Evolutionary conservation across 73 alveolate genomes (phyloP).

Genomic region (Paramecium tetraurelia): DNA sequence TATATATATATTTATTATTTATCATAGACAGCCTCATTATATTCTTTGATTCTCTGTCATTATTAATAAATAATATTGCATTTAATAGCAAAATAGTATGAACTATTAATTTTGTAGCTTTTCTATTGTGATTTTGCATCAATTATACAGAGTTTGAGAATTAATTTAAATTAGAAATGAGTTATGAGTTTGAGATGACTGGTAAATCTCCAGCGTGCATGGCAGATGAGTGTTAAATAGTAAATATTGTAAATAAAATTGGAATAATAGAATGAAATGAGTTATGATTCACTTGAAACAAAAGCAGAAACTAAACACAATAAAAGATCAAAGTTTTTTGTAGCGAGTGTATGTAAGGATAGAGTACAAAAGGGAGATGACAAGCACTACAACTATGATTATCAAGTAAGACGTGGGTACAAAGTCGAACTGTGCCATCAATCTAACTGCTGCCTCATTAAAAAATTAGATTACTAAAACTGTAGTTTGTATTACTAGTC

Average conservation of each 20-base stretch:
- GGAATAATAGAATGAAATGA: not conserved
- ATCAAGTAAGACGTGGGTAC: constrained; percentile 11
- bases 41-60: not conserved
- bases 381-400: not conserved
- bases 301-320: not conserved
- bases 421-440: not conserved
- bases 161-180: not conserved
- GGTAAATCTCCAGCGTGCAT: not conserved
- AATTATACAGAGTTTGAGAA: not conserved
- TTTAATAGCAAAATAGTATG: not conserved
- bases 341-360: not conserved
- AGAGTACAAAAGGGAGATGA: not conserved
- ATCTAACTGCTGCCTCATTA: constrained; percentile 30
- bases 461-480: not conserved
- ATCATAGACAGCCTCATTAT: not conserved
- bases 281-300: not conserved
- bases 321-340: not conserved
- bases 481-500: not conserved
- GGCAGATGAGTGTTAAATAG: not conserved
- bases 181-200: not conserved
- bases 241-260: not conserved
- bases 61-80: not conserved
- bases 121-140: not conserved
- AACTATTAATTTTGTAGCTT: not conserved
- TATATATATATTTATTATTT: not conserved